Conservation (phyloP, 2,329 filamentous ascomycete species). For the Pseudogymnoascus sp. region DNA sequence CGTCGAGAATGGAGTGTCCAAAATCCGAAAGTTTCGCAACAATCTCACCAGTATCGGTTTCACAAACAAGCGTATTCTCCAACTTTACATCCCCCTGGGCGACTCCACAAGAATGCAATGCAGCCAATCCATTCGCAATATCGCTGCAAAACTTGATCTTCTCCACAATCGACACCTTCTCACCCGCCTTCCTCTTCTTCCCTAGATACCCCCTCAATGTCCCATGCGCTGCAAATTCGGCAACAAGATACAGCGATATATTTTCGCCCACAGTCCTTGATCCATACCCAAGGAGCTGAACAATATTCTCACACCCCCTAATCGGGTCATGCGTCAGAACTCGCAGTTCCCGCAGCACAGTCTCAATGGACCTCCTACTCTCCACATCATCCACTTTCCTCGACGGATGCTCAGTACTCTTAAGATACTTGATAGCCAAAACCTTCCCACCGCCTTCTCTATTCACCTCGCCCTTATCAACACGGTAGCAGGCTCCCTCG, state of each 20-base stretch:
- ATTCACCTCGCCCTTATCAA: not conserved
- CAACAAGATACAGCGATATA: constrained; percentile 4
- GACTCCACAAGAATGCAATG: not conserved
- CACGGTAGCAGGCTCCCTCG: not conserved
- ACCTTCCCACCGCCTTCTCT: not conserved
- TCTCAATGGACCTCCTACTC: not conserved
- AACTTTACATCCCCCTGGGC: not conserved
- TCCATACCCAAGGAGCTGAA: not conserved
- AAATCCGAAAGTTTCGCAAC: constrained; percentile 8
- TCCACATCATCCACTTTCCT: not conserved
- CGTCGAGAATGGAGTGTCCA: not conserved
- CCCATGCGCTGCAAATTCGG: not conserved
- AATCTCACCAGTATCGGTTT: not conserved
- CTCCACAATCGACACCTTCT: not conserved
- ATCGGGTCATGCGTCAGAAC: not conserved
- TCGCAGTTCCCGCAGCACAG: not conserved
- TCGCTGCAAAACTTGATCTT: not conserved
- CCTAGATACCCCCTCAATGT: not conserved
- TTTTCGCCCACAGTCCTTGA: not conserved
- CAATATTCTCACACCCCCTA: not conserved
- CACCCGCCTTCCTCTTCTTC: not conserved
- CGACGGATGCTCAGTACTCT: not conserved
- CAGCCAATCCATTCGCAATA: not conserved
- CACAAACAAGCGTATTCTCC: not conserved
- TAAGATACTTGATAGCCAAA: not conserved